A percentile compares a stretch with the other conserved stretches of the same genome.
Conservation (phyloP, 345 rosid genomes). For the Acer campestre region DNA sequence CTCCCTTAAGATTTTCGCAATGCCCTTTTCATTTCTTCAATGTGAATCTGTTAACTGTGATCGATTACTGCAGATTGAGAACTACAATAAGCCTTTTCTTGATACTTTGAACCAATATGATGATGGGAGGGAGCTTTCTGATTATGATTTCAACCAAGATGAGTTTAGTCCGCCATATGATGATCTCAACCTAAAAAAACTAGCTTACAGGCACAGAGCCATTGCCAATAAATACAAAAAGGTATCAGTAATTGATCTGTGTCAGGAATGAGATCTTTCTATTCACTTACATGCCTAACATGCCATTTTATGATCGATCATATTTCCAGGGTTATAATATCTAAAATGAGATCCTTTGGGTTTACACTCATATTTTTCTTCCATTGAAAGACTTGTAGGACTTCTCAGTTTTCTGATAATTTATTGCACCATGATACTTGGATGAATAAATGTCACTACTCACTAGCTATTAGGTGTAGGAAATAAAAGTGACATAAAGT, state of each 20-base stretch:
- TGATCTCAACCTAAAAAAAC: conserved; percentile 64
- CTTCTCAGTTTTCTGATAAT: not conserved
- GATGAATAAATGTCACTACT: not conserved
- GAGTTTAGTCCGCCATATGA: conserved; percentile 56
- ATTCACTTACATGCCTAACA: not conserved
- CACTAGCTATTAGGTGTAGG: not conserved
- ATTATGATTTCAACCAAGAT: conserved; percentile 64
- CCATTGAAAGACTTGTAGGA: not conserved
- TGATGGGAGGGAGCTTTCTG: conserved; percentile 72
- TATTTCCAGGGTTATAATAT: not conserved
- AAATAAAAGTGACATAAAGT: not conserved
- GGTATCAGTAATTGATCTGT: conserved; percentile 38
- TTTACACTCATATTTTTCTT: not conserved
- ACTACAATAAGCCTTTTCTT: conserved; percentile 75
- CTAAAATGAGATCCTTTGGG: not conserved
- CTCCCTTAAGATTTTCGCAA: not conserved
- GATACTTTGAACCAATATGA: conserved; percentile 61
- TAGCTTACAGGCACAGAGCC: conserved; percentile 74
- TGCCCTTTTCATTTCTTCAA: not conserved
- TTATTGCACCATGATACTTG: not conserved
- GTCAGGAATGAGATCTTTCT: conserved; percentile 3
- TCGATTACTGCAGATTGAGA: conserved; percentile 63
- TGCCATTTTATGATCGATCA: conserved; percentile 3
- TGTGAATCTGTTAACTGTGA: not conserved
- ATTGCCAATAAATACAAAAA: conserved; percentile 56